Evolutionary conservation across 2,329 filamentous ascomycete species (phyloP), one percentile per base, ranked within the genome.

Genomic region (Chaetomiaceae sp.): DNA sequence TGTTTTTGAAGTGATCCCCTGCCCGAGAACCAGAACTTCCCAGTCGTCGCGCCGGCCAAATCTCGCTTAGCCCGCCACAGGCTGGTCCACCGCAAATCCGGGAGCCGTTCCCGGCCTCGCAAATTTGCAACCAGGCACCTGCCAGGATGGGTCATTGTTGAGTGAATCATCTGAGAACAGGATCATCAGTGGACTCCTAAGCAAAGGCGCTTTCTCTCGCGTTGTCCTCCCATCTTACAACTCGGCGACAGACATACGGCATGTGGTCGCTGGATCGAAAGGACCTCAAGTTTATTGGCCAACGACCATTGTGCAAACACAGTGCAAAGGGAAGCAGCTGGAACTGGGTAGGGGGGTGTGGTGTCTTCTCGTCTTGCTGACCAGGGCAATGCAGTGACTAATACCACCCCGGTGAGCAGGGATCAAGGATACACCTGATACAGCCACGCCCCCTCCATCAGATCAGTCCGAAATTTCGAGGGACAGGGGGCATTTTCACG

Each of bases 1-100:
- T 59, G 52, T 14, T 42, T 54, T 36, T 15, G 19, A 45, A 38
- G 20, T 25, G 39, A 39, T 55, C 55, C 60, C 55, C 52, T 59
- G 55, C 51, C 48, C 29, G 44, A 57, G 51, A 49, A 51, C 49
- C 54, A 51, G 45, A 59, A 43, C 27, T 50, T 48, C 54, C 55
- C 51, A 53, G 52, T 51, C 56, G 36, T 57, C 48, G 48, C 29
- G 47, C 38, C 44, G 27, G 53, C 55, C 58, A 61, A 63, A 64
- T 64, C 48, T 64, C 62, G 62, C 62, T 64, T 64, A 63, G 53
- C 55, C 40, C 29, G 39, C 27, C 50, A 56, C 55, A 58, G 55
- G 54, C 53, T 56, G 53, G 57, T 31, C 51, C 51, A 52, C 45
- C 47, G 51, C 51, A 38, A 62, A 60, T 55, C 58, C 58, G 61